Conservation (phyloP, 768 basidiomycete genomes). For the Leccinum ochraceum region DNA sequence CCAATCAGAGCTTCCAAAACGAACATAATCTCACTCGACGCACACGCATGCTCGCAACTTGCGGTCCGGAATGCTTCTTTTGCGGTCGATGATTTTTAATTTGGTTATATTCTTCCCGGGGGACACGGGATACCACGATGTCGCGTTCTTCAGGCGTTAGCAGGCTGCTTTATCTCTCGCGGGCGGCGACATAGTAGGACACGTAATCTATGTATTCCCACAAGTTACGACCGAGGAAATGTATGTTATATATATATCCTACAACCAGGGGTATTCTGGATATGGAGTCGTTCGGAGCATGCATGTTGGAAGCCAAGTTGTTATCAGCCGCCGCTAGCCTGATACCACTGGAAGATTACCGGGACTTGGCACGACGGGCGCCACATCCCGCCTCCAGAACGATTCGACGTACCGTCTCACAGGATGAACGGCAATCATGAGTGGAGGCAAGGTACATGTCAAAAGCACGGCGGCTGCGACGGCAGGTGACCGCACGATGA, state of each 20-base stretch:
- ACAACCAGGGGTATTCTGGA: constrained; percentile 1
- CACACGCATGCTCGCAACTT: too few species aligned
- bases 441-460: constrained; percentile 22
- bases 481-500: constrained; percentile 24
- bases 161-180: too few species aligned
- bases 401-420: constrained; percentile 7
- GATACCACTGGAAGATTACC: not conserved
- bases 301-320: not conserved
- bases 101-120: too few species aligned
- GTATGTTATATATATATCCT: not conserved
- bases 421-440: constrained; percentile 15
- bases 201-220: not conserved
- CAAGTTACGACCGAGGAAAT: not conserved
- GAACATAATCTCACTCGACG: too few species aligned
- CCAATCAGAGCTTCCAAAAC: too few species aligned
- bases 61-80: too few species aligned
- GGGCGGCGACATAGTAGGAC: too few species aligned
- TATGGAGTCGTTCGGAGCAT: not conserved
- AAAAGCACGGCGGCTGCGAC: constrained; percentile 20
- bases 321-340: not conserved
- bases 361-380: not conserved
- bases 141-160: too few species aligned
- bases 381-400: constrained; percentile 3
- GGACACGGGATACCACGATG: too few species aligned
- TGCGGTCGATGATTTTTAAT: too few species aligned